Evolutionary conservation across 306 rosid species (phyloP).

Genomic region (Inga oerstediana): DNA sequence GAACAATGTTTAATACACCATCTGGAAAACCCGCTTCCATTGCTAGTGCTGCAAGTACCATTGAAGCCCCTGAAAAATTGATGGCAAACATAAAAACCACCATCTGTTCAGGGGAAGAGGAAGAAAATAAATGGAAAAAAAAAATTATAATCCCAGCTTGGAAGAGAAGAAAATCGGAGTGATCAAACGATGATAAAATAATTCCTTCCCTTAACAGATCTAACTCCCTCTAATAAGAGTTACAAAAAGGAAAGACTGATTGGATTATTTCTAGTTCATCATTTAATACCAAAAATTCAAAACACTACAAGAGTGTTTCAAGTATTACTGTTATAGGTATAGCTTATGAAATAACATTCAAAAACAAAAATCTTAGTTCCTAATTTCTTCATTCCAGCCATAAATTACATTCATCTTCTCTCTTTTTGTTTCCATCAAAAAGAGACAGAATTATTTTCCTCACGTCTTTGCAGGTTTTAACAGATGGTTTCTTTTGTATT

Average conservation of each 20-base stretch:
- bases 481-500: background rate
- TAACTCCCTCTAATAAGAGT: background rate
- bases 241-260: conserved; percentile 10
- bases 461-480: background rate
- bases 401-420: background rate
- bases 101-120: background rate
- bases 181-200: background rate
- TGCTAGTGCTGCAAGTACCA: conserved; percentile 69
- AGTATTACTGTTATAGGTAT: background rate
- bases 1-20: conserved; percentile 75
- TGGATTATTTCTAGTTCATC: background rate
- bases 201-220: background rate
- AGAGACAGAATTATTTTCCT: background rate
- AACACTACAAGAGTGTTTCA: background rate
- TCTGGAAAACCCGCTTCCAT: conserved; percentile 80
- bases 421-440: background rate
- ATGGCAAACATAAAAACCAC: conserved; percentile 25
- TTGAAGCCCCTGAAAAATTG: conserved; percentile 59
- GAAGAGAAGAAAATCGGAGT: background rate
- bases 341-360: background rate
- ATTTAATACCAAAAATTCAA: background rate
- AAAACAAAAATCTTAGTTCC: background rate
- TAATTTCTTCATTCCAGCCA: background rate
- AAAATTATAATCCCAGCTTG: background rate
- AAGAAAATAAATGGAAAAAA: background rate